Base-by-base conservation (phyloP, 139 green algal species). In the Axilococcus clingmanii region DNA sequence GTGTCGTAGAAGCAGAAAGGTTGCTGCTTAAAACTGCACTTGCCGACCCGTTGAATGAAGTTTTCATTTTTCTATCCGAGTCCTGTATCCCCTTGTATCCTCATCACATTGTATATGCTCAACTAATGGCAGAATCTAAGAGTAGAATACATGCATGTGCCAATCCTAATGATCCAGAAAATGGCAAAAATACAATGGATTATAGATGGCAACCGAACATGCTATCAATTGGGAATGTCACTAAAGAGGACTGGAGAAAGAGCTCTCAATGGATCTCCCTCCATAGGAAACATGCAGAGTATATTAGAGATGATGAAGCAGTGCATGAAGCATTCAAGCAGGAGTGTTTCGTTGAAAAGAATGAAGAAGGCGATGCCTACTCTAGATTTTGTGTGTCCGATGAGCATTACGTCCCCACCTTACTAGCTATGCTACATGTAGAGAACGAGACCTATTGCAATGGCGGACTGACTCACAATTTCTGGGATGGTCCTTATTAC, bases 401-500 rank as follows among this genome's bases (percentile, higher is more conserved):
- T 29, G 47, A 71, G 47, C 62, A 71, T 42, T 66, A 68, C 37
- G 40, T 71, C 16, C 32, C 55, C 12, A 55, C 62, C 24, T 35
- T 71, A n/a, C 25, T 71, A 44, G 44, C 62, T 27, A 24, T 58
- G 20, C 49, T 56, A 32, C 56, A 56, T 9, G 7, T 63, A 20
- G 62, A 71, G 16, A 41, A 60, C 4, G 52, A 63, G 23, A 71
- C 62, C 38, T 56, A 71, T 32, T 57, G 49, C 14, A 23, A 16
- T 31, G 49, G 49, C 33, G 49, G 43, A 35, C 34, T 57, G 30
- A 57, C 49, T 53, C 34, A 49, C 23, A 41, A 31, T 16, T 16
- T 46, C 8, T 68, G 60, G 60, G 6, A 2, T 4, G 9, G 4
- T 8, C 17, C 7, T 28, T 37, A n/a, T 28, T 36, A 20, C 14